Evolutionary conservation across 768 basidiomycete genomes (phyloP).

Genomic region (Cantharellus anzutake): DNA sequence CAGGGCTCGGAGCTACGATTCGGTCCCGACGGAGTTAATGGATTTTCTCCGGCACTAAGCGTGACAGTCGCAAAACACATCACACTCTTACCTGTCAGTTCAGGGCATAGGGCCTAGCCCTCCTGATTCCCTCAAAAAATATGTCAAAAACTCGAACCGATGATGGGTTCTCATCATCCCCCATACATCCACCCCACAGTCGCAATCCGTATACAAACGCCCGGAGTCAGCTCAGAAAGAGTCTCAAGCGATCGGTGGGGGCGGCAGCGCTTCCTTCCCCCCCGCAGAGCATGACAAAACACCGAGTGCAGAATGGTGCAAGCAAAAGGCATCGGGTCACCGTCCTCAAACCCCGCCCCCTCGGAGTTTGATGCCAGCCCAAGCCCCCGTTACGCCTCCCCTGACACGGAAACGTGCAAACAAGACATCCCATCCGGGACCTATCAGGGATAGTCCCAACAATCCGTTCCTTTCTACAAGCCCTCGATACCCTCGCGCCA

Average conservation of each 20-base stretch:
- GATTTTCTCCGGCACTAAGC: no score
- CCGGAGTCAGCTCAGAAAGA: not conserved
- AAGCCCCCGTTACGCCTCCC: not conserved
- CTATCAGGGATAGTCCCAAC: constrained; percentile 42
- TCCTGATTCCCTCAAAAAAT: no score
- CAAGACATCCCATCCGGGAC: constrained; percentile 4
- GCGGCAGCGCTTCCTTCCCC: not conserved
- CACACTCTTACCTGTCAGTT: no score
- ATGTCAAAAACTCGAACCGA: not conserved
- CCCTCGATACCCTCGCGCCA: constrained; percentile 22
- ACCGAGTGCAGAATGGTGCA: not conserved
- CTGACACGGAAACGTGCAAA: constrained; percentile 1
- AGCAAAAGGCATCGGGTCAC: constrained; percentile 34
- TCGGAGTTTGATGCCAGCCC: no score
- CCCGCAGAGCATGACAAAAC: not conserved
- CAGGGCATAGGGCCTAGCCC: no score
- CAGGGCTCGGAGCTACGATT: no score
- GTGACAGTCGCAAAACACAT: no score
- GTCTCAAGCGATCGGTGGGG: not conserved
- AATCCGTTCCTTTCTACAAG: constrained; percentile 42
- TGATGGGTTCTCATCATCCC: constrained; percentile 9
- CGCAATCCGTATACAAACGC: not conserved
- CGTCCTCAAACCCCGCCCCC: constrained; percentile 53
- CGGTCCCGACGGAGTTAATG: no score
- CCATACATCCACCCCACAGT: constrained; percentile 6